phyloP scores from a whole-genome alignment of 176 grass and related monocot genomes.

The Chrysopogon serrulatus region DNA sequence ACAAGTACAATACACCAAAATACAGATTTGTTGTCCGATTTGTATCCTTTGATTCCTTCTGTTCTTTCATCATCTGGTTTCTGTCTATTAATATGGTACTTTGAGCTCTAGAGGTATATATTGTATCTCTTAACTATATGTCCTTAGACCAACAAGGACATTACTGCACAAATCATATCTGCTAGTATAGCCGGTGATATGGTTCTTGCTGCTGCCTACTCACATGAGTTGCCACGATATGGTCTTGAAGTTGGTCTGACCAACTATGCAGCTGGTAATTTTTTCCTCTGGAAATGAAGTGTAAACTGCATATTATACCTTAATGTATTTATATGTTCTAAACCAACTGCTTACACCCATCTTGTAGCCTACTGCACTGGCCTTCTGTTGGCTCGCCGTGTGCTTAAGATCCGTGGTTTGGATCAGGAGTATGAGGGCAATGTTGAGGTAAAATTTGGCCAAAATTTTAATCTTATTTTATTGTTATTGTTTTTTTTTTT shows the following conservation, averaged over 20 bases:
- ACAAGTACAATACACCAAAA: constrained; percentile 78
- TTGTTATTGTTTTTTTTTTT: too few species aligned
- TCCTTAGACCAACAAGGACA: constrained; percentile 71
- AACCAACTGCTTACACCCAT: not conserved
- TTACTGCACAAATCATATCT: constrained; percentile 58
- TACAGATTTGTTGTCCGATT: constrained; percentile 81
- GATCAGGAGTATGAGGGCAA: constrained; percentile 80
- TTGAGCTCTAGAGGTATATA: not conserved
- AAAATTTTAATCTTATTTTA: not conserved
- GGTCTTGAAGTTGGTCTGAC: constrained; percentile 82
- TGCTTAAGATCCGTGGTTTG: constrained; percentile 56
- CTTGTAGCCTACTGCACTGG: constrained; percentile 74
- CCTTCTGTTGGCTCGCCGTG: constrained; percentile 73
- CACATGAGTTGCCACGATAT: constrained; percentile 69
- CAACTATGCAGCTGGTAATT: constrained; percentile 78
- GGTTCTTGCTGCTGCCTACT: constrained; percentile 72
- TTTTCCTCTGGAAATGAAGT: not conserved
- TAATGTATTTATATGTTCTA: not conserved
- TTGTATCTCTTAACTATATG: constrained; percentile 9
- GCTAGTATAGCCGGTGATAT: constrained; percentile 67
- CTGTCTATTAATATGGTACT: not conserved
- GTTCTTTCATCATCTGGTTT: not conserved
- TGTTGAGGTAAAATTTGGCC: constrained; percentile 42
- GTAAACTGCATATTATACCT: not conserved
- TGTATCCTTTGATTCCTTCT: constrained; percentile 31